Percentiles rank a stretch among this genome's conserved stretches.
Evolutionary conservation across 208 protist genomes (phyloP).

Genomic region (Acanthamoeba triangularis): DNA sequence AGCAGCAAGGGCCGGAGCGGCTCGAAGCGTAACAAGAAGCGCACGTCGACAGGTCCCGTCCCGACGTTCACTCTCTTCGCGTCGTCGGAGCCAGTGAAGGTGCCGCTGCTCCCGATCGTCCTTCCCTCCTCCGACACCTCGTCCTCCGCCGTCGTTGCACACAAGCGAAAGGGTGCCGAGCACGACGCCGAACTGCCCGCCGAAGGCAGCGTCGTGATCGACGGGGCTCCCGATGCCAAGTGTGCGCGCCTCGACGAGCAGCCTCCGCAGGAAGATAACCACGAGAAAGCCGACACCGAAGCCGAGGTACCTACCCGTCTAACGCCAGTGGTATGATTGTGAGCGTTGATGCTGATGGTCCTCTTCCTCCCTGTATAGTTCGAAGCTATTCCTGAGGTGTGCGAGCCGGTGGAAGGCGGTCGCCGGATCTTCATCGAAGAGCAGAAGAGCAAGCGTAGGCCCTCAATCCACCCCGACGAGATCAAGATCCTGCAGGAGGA

Average conservation of each 20-base stretch:
- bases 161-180: neutral
- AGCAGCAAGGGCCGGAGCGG: neutral
- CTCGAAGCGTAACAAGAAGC: neutral
- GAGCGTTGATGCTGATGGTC: neutral
- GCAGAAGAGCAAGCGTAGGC: slow-evolving; percentile 8
- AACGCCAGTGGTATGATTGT: too few relatives aligned
- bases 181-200: neutral
- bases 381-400: neutral
- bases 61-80: slow-evolving; percentile 37
- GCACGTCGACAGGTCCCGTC: neutral
- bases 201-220: neutral
- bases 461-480: slow-evolving; percentile 28
- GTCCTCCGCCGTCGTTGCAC: neutral
- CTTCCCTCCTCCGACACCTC: neutral
- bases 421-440: slow-evolving; percentile 1
- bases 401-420: neutral
- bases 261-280: neutral
- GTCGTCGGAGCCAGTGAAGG: slow-evolving; percentile 35
- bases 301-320: neutral
- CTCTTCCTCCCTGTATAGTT: neutral
- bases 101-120: slow-evolving; percentile 35
- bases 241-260: neutral
- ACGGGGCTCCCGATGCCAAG: neutral
- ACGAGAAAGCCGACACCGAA: slow-evolving; percentile 11
- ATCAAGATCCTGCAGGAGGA: slow-evolving; percentile 55